Evolutionary conservation across 2,329 filamentous ascomycete genomes (phyloP).

Genomic region (Pleurostoma richardsiae): DNA sequence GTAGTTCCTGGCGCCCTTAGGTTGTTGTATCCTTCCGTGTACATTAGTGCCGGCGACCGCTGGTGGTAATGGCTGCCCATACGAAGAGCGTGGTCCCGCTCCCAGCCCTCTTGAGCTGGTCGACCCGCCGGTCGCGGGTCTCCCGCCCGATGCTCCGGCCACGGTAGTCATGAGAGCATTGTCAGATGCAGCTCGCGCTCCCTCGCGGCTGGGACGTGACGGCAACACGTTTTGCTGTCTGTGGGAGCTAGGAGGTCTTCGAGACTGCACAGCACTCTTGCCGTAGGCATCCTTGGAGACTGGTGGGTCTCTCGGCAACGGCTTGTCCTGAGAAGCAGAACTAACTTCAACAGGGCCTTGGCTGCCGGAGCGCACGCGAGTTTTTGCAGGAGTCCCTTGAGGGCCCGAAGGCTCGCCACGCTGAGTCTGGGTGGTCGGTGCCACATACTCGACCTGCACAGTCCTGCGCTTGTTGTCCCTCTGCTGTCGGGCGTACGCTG

Average conservation of each 20-base stretch:
- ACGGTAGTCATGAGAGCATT: slow-evolving; percentile 45
- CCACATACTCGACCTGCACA: slow-evolving; percentile 96
- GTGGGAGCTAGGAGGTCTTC: slow-evolving; percentile 44
- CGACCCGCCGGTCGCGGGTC: slow-evolving; percentile 78
- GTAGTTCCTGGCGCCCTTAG: slow-evolving; percentile 60
- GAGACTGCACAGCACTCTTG: slow-evolving; percentile 26
- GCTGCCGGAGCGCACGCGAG: slow-evolving; percentile 49
- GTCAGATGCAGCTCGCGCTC: slow-evolving; percentile 51
- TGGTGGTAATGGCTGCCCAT: slow-evolving; percentile 83
- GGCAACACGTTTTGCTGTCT: slow-evolving; percentile 38
- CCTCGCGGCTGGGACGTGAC: slow-evolving; percentile 42
- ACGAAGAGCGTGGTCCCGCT: slow-evolving; percentile 58
- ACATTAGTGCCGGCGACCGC: slow-evolving; percentile 84
- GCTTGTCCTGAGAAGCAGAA: slow-evolving; percentile 45
- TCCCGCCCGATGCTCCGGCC: slow-evolving; percentile 37
- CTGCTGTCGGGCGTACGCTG: slow-evolving; percentile 53
- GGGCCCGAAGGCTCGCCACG: slow-evolving; percentile 49
- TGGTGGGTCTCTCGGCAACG: slow-evolving; percentile 54
- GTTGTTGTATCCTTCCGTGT: slow-evolving; percentile 85
- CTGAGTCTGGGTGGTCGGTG: slow-evolving; percentile 79
- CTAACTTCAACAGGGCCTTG: slow-evolving; percentile 44
- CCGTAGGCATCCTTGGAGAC: slow-evolving; percentile 35
- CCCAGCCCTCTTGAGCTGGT: slow-evolving; percentile 58
- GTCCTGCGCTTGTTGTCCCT: slow-evolving; percentile 90
- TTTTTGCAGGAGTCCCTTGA: slow-evolving; percentile 29